Evolutionary conservation across 164 flowering plant species (phyloP).

Genomic region (Stephania cephalantha): DNA sequence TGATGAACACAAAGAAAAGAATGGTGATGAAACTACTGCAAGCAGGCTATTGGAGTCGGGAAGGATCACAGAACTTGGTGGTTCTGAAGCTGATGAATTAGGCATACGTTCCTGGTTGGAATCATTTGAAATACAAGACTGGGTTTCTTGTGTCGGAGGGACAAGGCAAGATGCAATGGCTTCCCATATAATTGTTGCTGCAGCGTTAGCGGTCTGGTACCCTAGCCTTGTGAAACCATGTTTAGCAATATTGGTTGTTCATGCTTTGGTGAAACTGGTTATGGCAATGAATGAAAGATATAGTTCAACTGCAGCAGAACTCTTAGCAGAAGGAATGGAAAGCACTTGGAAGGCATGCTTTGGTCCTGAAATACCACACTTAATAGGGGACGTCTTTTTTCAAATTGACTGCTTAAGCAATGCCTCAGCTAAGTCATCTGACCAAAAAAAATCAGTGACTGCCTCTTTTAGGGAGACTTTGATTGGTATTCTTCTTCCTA

Average conservation of each 20-base stretch:
- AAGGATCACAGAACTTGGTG: constrained; percentile 19
- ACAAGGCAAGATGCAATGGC: constrained; percentile 97
- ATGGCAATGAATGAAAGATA: constrained; percentile 91
- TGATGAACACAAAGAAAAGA: constrained; percentile 13
- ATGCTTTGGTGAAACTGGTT: constrained; percentile 76
- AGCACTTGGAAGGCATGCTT: constrained; percentile 80
- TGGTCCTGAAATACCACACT: constrained; percentile 66
- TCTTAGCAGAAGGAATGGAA: constrained; percentile 96
- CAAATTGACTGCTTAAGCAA: constrained; percentile 88
- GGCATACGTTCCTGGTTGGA: constrained; percentile 70
- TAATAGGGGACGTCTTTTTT: constrained; percentile 81
- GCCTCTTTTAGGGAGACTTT: constrained; percentile 58
- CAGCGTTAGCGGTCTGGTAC: constrained; percentile 91
- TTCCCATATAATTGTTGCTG: constrained; percentile 91
- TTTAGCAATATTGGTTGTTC: constrained; percentile 61
- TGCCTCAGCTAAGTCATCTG: constrained; percentile 34
- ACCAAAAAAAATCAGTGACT: constrained; percentile 33
- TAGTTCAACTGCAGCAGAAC: constrained; percentile 91
- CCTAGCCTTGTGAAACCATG: constrained; percentile 80
- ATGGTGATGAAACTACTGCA: constrained; percentile 19
- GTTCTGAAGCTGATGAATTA: constrained; percentile 41
- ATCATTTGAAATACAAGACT: constrained; percentile 87
- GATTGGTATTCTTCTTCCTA: constrained; percentile 86
- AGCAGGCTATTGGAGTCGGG: constrained; percentile 15
- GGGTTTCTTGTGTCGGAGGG: constrained; percentile 97